These are phyloP conservation scores for Xanthoconium purpureum DNA, from an alignment of 768 basidiomycete species.

Conservation along the genomic window DNA sequence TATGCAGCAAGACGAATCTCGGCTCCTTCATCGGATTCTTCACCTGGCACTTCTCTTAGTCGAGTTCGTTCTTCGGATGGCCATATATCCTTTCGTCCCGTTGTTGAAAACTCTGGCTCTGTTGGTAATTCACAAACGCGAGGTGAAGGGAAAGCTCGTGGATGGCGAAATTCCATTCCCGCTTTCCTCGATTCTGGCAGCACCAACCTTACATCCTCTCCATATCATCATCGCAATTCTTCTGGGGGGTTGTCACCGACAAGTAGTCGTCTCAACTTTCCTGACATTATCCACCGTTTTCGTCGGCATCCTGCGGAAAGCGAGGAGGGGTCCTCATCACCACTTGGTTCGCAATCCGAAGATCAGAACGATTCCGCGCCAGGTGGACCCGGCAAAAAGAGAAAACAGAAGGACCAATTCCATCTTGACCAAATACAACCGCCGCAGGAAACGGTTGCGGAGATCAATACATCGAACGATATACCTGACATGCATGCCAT, in stretches of 20 bases:
- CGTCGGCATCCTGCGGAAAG: conserved; percentile 38
- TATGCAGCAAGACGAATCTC: conserved; percentile 19
- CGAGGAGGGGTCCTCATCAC: conserved; percentile 48
- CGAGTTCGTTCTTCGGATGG: conserved; percentile 45
- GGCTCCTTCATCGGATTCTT: conserved; percentile 38
- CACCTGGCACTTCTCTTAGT: conserved; percentile 39
- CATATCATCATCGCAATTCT: conserved; percentile 22
- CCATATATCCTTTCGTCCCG: conserved; percentile 57
- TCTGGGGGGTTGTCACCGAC: conserved; percentile 41
- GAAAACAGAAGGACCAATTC: conserved; percentile 20
- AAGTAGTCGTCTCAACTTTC: conserved; percentile 41
- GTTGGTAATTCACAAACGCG: conserved; percentile 46
- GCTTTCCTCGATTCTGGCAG: conserved; percentile 32
- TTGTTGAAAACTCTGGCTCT: conserved; percentile 47
- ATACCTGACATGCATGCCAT: conserved; percentile 2
- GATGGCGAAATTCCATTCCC: conserved; percentile 31
- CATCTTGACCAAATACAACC: conserved; percentile 24
- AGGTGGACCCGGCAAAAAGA: conserved; percentile 9
- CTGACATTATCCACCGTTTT: conserved; percentile 36
- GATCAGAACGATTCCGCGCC: conserved; percentile 30
- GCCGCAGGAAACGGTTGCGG: conserved; percentile 13
- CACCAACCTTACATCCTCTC: conserved; percentile 35
- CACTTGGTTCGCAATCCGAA: conserved; percentile 46
- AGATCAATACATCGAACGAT: conserved; percentile 6
- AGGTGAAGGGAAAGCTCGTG: conserved; percentile 33